Percentiles rank a stretch among this genome's conserved stretches.
These are phyloP conservation scores for Rhododendron kiyosumense DNA, from an alignment of 148 eudicot genomes.

Conservation along the genomic window DNA sequence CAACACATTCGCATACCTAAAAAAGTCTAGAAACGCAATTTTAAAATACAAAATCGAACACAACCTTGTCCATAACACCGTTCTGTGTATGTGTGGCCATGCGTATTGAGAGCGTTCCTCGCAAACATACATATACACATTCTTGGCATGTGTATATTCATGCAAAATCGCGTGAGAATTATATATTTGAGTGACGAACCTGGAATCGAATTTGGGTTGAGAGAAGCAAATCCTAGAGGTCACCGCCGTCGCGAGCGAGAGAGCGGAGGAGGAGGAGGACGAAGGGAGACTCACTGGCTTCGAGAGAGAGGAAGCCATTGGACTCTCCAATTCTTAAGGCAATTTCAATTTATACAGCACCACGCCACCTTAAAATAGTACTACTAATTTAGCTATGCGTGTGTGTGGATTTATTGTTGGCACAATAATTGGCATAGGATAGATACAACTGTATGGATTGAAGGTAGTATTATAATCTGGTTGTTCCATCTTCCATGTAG, in stretches of 20 bases:
- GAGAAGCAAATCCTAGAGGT: background rate
- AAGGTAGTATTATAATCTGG: background rate
- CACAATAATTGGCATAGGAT: background rate
- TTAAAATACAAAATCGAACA: background rate
- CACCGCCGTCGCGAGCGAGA: background rate
- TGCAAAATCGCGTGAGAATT: background rate
- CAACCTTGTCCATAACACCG: background rate
- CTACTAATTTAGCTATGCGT: background rate
- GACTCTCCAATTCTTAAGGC: background rate
- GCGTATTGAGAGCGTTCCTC: no score
- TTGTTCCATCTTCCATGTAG: background rate
- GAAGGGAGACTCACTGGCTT: background rate
- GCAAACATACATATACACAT: background rate
- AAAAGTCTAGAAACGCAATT: no score
- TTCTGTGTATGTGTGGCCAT: no score
- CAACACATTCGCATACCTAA: background rate
- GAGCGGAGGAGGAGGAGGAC: background rate
- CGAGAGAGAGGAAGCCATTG: background rate
- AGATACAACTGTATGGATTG: background rate
- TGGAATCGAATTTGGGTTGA: slow-evolving; percentile 6
- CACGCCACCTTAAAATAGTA: background rate
- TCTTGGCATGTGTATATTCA: background rate
- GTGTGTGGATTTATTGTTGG: background rate
- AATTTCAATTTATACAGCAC: background rate
- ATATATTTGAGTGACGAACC: background rate